A percentile compares a stretch with the other conserved stretches of the same genome.
phyloP scores from a whole-genome alignment of 2,329 filamentous ascomycete genomes.

The Dissoconium aciculare region DNA sequence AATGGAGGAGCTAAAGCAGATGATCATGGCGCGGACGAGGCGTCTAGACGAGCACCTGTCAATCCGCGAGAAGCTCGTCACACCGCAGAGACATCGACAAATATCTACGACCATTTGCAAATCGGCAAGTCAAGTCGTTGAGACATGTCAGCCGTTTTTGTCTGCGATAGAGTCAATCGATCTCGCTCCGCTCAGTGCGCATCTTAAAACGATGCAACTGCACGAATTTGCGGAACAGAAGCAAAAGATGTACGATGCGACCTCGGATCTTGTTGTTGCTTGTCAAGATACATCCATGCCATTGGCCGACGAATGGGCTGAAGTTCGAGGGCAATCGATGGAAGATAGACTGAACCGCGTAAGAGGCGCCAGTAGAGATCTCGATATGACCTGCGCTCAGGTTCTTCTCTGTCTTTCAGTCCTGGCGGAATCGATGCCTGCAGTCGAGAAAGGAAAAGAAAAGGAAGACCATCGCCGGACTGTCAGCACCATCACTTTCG shows the following conservation, averaged over 20 bases:
- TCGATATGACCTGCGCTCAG: constrained; percentile 77
- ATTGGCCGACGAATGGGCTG: constrained; percentile 87
- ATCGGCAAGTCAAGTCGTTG: constrained; percentile 64
- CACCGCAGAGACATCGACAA: constrained; percentile 59
- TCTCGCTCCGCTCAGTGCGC: constrained; percentile 60
- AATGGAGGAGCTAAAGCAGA: constrained; percentile 70
- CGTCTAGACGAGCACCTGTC: constrained; percentile 73
- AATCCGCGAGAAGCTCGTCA: constrained; percentile 66
- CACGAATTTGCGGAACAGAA: constrained; percentile 81
- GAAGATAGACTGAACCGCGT: constrained; percentile 76
- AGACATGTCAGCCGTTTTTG: constrained; percentile 81
- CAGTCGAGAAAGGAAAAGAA: constrained; percentile 11
- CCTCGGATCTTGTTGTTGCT: constrained; percentile 72
- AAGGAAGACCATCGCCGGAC: constrained; percentile 27
- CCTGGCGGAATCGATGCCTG: constrained; percentile 63
- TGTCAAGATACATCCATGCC: constrained; percentile 89
- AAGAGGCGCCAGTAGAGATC: constrained; percentile 56
- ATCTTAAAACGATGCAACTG: constrained; percentile 69
- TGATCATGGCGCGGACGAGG: constrained; percentile 72
- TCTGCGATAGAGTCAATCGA: constrained; percentile 85
- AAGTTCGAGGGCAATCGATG: constrained; percentile 75
- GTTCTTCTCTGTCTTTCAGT: constrained; percentile 78
- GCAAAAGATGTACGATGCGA: constrained; percentile 83
- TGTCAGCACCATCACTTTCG: constrained; percentile 21
- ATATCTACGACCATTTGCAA: constrained; percentile 72